Conservation (phyloP, 2,329 filamentous ascomycete species). For the Exserohilum turcica region DNA sequence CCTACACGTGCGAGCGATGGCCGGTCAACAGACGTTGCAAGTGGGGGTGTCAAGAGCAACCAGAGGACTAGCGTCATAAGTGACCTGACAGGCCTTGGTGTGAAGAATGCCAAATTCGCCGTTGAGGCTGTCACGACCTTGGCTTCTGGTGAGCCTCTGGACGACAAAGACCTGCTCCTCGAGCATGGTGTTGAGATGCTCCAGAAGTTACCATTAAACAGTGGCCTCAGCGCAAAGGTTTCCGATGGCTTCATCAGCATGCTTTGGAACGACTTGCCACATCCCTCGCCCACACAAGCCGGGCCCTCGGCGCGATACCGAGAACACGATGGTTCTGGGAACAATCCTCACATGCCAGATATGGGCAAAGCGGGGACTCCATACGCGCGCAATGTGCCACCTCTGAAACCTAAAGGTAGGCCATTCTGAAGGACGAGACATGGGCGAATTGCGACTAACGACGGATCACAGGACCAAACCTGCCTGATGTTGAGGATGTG, state of each 20-base stretch:
- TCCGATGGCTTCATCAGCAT: slow-evolving; percentile 59
- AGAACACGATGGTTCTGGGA: slow-evolving; percentile 46
- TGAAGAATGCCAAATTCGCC: slow-evolving; percentile 50
- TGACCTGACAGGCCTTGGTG: slow-evolving; percentile 63
- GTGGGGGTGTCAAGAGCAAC: slow-evolving; percentile 22
- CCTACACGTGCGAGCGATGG: slow-evolving; percentile 56
- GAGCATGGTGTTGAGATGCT: slow-evolving; percentile 61
- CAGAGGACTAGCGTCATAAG: slow-evolving; percentile 43
- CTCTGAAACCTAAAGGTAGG: slow-evolving; percentile 55
- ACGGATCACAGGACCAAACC: slow-evolving; percentile 42
- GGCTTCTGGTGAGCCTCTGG: slow-evolving; percentile 65
- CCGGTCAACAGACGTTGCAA: slow-evolving; percentile 42
- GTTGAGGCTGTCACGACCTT: slow-evolving; percentile 67
- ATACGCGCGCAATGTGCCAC: slow-evolving; percentile 64
- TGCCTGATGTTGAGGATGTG: slow-evolving; percentile 68
- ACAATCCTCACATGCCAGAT: slow-evolving; percentile 59
- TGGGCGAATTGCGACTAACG: not conserved
- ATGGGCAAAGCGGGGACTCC: slow-evolving; percentile 61
- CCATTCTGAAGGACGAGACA: not conserved
- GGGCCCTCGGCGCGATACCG: slow-evolving; percentile 54
- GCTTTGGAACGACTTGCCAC: slow-evolving; percentile 60
- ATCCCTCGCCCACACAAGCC: slow-evolving; percentile 55
- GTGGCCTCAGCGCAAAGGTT: slow-evolving; percentile 54
- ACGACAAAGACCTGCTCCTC: slow-evolving; percentile 59
- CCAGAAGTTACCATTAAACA: slow-evolving; percentile 57